Evolutionary conservation across 352 stramenopile species (phyloP).

Genomic region (Phytophthora boehmeriae): DNA sequence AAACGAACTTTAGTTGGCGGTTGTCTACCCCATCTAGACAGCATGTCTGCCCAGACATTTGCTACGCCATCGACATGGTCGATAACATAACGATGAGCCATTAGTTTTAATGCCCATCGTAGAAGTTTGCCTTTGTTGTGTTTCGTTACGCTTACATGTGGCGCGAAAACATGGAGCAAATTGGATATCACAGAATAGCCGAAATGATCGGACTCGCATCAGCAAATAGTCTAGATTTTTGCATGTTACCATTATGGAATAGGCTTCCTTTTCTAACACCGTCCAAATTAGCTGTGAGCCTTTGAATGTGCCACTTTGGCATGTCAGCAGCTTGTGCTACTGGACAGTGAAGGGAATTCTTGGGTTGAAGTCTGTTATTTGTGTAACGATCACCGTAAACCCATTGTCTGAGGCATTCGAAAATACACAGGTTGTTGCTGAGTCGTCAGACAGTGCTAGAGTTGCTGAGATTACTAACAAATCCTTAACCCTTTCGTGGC

Average conservation of each 20-base stretch:
- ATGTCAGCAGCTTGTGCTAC: conserved; percentile 3
- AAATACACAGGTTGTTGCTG: conserved; percentile 6
- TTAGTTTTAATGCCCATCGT: conserved; percentile 9
- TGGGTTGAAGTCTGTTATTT: neutral
- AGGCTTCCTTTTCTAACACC: too few species aligned
- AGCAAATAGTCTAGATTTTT: conserved; percentile 15
- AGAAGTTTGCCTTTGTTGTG: neutral
- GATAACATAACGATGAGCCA: conserved; percentile 6
- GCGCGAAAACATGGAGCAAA: conserved; percentile 2
- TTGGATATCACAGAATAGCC: conserved; percentile 7
- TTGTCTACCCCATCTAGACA: conserved; percentile 1
- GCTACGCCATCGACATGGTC: conserved; percentile 6
- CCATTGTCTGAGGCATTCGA: conserved; percentile 5
- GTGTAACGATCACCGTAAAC: conserved; percentile 3
- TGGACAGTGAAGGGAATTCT: neutral
- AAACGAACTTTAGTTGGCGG: neutral
- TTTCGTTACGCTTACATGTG: conserved; percentile 1
- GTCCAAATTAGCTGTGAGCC: neutral
- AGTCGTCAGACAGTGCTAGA: conserved; percentile 1
- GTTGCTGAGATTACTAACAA: conserved; percentile 2
- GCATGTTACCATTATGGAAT: conserved; percentile 3
- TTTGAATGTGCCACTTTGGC: neutral
- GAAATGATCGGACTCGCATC: conserved; percentile 1
- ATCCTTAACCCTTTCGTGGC: conserved; percentile 6
- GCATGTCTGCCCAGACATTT: conserved; percentile 14